A percentile compares a stretch with the other conserved stretches of the same genome.
These are phyloP conservation scores for Passiflora organensis DNA, from an alignment of 345 rosid genomes.

Conservation along the genomic window DNA sequence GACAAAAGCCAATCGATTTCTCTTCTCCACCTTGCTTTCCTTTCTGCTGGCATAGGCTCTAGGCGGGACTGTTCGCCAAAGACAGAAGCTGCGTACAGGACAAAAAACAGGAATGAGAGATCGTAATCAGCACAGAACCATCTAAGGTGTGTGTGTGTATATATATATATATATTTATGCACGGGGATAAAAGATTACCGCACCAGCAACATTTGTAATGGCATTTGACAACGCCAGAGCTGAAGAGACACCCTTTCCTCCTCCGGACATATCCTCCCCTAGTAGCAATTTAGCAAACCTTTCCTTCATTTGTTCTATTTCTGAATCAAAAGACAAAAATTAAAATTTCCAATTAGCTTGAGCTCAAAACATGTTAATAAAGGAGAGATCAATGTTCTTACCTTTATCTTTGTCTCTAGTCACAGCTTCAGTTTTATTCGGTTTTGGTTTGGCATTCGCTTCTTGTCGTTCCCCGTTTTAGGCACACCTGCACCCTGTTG, in stretches of 20 bases:
- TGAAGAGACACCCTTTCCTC: constrained; percentile 45
- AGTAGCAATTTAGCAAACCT: constrained; percentile 40
- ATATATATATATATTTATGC: background rate
- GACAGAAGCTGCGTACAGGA: constrained; percentile 34
- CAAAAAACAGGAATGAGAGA: background rate
- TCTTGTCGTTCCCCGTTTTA: constrained; percentile 12
- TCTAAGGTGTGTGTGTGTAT: background rate
- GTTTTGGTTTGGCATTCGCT: constrained; percentile 18
- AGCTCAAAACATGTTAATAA: background rate
- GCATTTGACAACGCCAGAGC: constrained; percentile 47
- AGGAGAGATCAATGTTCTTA: constrained; percentile 15
- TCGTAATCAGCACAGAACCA: background rate
- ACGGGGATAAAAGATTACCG: background rate
- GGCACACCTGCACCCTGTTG: constrained; percentile 19
- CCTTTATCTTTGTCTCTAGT: constrained; percentile 10
- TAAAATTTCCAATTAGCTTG: background rate
- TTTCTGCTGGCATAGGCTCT: constrained; percentile 38
- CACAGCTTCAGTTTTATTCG: constrained; percentile 15
- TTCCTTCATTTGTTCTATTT: constrained; percentile 42
- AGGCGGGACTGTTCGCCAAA: constrained; percentile 37
- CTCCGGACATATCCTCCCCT: constrained; percentile 51
- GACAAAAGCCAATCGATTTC: constrained; percentile 40
- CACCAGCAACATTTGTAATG: constrained; percentile 45
- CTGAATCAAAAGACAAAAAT: constrained; percentile 14
- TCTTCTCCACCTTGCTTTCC: constrained; percentile 39